A percentile compares a stretch with the other conserved stretches of the same genome.
Evolutionary conservation across 169 alveolate species (phyloP).

Genomic region (Cryptosporidium canis): DNA sequence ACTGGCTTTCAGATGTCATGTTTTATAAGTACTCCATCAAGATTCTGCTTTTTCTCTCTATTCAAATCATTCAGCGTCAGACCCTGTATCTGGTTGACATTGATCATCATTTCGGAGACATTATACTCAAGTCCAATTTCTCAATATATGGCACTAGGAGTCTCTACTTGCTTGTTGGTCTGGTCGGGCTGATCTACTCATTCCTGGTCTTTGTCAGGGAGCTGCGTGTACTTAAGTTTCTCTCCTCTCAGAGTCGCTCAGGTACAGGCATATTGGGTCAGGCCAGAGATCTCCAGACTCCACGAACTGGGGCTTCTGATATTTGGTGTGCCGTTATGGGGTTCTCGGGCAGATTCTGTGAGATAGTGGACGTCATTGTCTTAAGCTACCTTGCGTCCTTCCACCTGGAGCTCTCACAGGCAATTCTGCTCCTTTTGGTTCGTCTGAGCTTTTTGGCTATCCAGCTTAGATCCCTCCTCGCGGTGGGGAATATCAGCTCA

Average conservation of each 20-base stretch:
- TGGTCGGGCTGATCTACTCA: conserved; percentile 2
- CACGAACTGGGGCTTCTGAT: not conserved
- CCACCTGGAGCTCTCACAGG: not conserved
- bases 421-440: not conserved
- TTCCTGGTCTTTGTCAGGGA: not conserved
- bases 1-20: not conserved
- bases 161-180: not conserved
- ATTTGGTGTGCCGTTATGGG: conserved; percentile 11
- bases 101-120: not conserved
- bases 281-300: too few relatives aligned
- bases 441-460: not conserved
- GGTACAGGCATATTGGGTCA: too few relatives aligned
- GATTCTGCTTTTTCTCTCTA: not conserved
- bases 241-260: not conserved
- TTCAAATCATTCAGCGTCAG: not conserved
- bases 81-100: not conserved
- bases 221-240: not conserved
- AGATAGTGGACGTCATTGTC: not conserved
- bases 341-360: not conserved
- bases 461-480: conserved; percentile 16
- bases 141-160: not conserved
- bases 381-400: not conserved
- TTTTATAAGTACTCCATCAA: not conserved
- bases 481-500: not conserved
- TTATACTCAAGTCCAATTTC: not conserved